phyloP scores from a whole-genome alignment of 306 rosid species.

The Astragalus glycyphyllos region DNA sequence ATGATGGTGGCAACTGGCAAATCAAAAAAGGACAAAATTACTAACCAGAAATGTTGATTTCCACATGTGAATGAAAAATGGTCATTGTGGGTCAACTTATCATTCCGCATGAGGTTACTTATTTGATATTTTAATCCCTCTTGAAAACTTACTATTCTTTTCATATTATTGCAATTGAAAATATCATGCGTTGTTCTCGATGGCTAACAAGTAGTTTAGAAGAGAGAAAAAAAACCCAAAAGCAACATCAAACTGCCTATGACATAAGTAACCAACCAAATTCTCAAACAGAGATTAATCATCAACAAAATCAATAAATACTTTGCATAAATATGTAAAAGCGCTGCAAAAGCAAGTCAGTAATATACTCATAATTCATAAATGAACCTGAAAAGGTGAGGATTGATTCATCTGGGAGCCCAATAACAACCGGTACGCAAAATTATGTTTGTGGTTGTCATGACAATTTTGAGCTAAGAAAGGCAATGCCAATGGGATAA shows the following conservation, averaged over 20 bases:
- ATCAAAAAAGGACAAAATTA: slow-evolving; percentile 11
- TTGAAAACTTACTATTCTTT: no score
- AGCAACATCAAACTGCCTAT: slow-evolving; percentile 15
- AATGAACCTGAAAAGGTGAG: slow-evolving; percentile 13
- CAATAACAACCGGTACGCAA: slow-evolving; percentile 32
- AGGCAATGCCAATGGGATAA: slow-evolving; percentile 36
- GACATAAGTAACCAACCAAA: background rate
- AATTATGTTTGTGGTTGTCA: slow-evolving; percentile 37
- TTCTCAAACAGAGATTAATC: no score
- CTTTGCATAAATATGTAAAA: no score
- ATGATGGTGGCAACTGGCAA: slow-evolving; percentile 30
- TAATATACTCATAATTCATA: slow-evolving; percentile 24
- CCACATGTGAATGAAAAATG: background rate
- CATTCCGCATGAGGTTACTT: background rate
- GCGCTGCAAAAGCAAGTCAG: slow-evolving; percentile 25
- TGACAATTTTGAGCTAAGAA: slow-evolving; percentile 28
- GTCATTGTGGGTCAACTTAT: background rate
- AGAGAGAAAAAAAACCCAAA: background rate
- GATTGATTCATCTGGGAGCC: slow-evolving; percentile 22
- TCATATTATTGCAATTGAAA: background rate
- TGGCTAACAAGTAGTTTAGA: background rate
- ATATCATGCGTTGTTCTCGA: background rate
- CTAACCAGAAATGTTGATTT: slow-evolving; percentile 21
- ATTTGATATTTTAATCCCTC: background rate
- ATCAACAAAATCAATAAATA: no score